Conservation (phyloP, 2,329 filamentous ascomycete species). For the Pestalotiopsis fici region DNA sequence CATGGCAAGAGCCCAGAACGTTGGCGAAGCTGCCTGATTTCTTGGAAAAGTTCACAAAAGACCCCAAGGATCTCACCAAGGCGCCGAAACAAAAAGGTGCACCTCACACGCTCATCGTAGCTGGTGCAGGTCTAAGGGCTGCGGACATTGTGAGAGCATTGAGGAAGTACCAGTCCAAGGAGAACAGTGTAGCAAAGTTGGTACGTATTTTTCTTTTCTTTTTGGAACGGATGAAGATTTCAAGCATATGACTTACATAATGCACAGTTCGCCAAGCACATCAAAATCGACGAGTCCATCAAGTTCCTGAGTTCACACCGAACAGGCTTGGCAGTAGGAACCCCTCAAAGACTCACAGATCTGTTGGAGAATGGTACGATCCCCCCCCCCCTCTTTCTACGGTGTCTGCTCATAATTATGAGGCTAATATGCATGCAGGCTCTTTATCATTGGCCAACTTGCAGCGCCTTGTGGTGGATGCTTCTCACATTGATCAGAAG, state of each 20-base stretch:
- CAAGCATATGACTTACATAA: background rate
- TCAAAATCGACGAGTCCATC: constrained; percentile 88
- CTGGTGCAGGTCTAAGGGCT: constrained; percentile 80
- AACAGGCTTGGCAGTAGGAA: constrained; percentile 88
- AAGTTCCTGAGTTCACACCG: constrained; percentile 69
- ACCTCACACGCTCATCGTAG: constrained; percentile 88
- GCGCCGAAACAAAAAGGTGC: constrained; percentile 69
- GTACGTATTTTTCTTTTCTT: constrained; percentile 33
- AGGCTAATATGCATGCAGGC: constrained; percentile 40
- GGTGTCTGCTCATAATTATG: background rate
- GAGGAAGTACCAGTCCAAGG: constrained; percentile 77
- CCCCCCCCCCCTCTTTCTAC: background rate
- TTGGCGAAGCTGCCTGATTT: constrained; percentile 78
- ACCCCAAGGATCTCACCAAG: constrained; percentile 60
- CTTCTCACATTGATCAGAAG: constrained; percentile 92
- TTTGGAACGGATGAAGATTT: no score
- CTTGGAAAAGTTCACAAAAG: constrained; percentile 65
- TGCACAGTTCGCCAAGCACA: constrained; percentile 85
- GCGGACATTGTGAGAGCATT: constrained; percentile 79
- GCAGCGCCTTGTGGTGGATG: constrained; percentile 83
- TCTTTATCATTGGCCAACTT: constrained; percentile 71
- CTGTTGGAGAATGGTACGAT: constrained; percentile 77
- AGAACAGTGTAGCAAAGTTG: constrained; percentile 80
- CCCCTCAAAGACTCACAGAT: constrained; percentile 79
- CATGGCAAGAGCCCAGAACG: constrained; percentile 66